These are phyloP conservation scores for Beauveria rudraprayagi DNA, from an alignment of 2,329 filamentous ascomycete genomes.

Conservation along the genomic window DNA sequence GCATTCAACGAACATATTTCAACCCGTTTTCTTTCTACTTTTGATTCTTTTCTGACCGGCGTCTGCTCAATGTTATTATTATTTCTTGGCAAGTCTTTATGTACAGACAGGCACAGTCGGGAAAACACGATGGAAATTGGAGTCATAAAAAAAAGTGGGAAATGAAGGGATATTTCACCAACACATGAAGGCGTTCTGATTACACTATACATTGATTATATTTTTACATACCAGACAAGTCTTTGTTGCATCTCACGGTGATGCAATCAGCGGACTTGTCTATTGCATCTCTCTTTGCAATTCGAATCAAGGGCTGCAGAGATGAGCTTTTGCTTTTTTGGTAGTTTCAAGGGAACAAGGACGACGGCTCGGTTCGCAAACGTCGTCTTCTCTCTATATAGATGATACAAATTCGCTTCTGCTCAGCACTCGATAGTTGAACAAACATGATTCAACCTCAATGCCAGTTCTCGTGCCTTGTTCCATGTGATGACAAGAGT, in stretches of 20 bases:
- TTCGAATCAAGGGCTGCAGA: neutral
- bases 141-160: slow-evolving; percentile 7
- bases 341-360: slow-evolving; percentile 11
- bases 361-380: neutral
- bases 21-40: neutral
- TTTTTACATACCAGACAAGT: neutral
- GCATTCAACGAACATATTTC: slow-evolving; percentile 3
- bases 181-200: slow-evolving; percentile 4
- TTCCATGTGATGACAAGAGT: neutral
- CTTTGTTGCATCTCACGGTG: neutral
- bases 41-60: neutral
- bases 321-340: slow-evolving; percentile 3
- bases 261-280: neutral
- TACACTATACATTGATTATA: neutral
- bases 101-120: neutral
- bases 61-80: neutral
- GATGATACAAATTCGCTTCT: slow-evolving; percentile 8
- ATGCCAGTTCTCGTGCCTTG: neutral
- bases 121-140: neutral
- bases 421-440: neutral
- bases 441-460: neutral
- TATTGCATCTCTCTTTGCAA: neutral
- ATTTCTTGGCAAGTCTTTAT: neutral
- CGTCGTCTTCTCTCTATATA: slow-evolving; percentile 2
- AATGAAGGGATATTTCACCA: neutral